These are phyloP conservation scores for Nakaseomyces kungkrabaensis DNA, from an alignment of 1,139 yeast species.

Conservation along the genomic window DNA sequence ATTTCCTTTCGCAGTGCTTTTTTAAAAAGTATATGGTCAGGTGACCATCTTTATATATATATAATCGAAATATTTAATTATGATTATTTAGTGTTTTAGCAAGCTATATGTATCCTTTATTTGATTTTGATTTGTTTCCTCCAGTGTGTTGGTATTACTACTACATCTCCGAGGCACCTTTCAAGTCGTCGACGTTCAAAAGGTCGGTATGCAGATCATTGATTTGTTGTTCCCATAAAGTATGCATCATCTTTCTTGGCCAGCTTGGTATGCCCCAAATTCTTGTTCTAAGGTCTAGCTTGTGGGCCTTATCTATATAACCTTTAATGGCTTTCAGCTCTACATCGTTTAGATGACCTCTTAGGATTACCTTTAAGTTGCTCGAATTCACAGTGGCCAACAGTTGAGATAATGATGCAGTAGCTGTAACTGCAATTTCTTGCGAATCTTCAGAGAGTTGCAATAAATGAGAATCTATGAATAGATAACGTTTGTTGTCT, in stretches of 20 bases:
- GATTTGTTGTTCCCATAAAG: slow-evolving; percentile 5
- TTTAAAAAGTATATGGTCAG: no score
- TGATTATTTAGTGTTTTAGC: no score
- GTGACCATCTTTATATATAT: no score
- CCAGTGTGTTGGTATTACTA: no score
- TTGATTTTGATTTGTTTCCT: no score
- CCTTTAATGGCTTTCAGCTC: slow-evolving; percentile 26
- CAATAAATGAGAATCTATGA: slow-evolving; percentile 31
- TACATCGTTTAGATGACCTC: slow-evolving; percentile 3
- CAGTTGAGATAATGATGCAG: slow-evolving; percentile 14
- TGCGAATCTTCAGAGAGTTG: slow-evolving; percentile 9
- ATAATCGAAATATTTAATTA: no score
- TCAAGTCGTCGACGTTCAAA: slow-evolving; percentile 39
- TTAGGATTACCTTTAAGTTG: neutral
- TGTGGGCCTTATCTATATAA: slow-evolving; percentile 31
- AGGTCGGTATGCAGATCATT: slow-evolving; percentile 31
- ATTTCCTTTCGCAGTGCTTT: no score
- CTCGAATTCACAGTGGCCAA: slow-evolving; percentile 4
- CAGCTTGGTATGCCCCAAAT: slow-evolving; percentile 46
- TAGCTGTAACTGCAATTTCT: slow-evolving; percentile 14
- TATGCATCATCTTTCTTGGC: slow-evolving; percentile 26
- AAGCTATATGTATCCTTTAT: no score
- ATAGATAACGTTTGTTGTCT: slow-evolving; percentile 25
- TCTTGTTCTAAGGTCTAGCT: slow-evolving; percentile 33
- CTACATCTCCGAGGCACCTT: slow-evolving; percentile 2